Evolutionary conservation across 768 basidiomycete species (phyloP), one percentile per base, ranked within the genome.

Genomic region (Suillus paluster): DNA sequence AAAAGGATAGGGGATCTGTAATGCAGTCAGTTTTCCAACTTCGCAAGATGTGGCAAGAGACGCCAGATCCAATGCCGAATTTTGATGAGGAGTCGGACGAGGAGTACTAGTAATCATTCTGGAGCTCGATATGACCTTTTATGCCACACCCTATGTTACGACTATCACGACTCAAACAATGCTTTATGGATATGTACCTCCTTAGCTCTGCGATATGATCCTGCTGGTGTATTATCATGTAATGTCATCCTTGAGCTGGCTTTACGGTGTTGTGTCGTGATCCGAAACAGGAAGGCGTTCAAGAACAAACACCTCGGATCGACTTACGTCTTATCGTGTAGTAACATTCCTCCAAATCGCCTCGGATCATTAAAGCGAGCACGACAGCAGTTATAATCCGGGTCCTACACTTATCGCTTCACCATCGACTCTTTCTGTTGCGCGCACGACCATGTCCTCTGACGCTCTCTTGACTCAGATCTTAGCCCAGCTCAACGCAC

Each of bases 401-500:
- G n/a, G 58, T 19, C 60, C 63, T 67, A n/a, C 23, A 19, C 52
- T 62, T 67, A 67, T 9, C 55, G 45, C 42, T 62, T 46, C 64
- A 23, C 23, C 53, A 48, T 33, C 49, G 3, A 50, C 23, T 60
- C 59, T 58, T 33, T 46, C 66, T 63, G 10, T 59, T 44, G 34
- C 49, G 34, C 49, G 6, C 23, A 27, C 36, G 36, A 39, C 11
- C 59, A 74, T 76, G 73, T 65, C 74, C 17, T 57, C 83, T 56
- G 88, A 91, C 62, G 85, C 86, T 14, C 73, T 88, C 8, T 78
- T 95, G 53, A 82, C 83, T 0, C 89, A 93, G 73, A 94, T 95
- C 59, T 80, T 94, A 10, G 76, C 79, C 7, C 88, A 89, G 75
- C 83, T 95, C 58, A 81, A 89, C 66, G 79, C 84, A 5, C 80